Evolutionary conservation across 805 yeast genomes (phyloP).

Genomic region (Hanseniaspora nectarophila): DNA sequence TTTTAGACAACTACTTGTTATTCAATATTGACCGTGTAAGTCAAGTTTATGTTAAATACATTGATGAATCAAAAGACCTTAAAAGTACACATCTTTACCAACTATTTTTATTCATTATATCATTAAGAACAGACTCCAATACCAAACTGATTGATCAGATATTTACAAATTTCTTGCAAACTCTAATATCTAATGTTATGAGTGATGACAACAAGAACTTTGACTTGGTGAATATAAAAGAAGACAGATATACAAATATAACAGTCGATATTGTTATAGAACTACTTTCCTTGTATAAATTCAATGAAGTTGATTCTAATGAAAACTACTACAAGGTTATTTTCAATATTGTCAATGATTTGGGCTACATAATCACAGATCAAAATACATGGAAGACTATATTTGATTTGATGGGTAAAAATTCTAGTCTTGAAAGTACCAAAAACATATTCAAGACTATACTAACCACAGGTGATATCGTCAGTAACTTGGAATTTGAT

Average conservation of each 20-base stretch:
- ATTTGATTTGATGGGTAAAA: not conserved
- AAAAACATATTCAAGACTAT: conserved; percentile 1
- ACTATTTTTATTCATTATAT: not conserved
- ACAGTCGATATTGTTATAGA: not conserved
- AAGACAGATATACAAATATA: not conserved
- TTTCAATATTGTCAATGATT: conserved; percentile 1
- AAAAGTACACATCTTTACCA: not conserved
- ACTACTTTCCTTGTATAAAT: not conserved
- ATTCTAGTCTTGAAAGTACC: not conserved
- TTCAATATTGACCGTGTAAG: conserved; percentile 4
- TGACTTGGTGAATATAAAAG: not conserved
- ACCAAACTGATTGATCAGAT: not conserved
- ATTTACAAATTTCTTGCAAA: not conserved
- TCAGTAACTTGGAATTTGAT: conserved; percentile 2
- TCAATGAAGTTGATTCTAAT: not conserved
- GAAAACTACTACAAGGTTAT: not conserved
- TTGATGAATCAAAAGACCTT: not conserved
- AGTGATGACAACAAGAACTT: not conserved
- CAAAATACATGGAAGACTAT: not conserved
- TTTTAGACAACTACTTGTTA: conserved; percentile 9
- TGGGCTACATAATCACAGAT: conserved; percentile 1
- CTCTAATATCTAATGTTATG: not conserved
- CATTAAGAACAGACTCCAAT: not conserved
- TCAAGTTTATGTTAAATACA: not conserved
- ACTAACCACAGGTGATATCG: conserved; percentile 4